Base-by-base conservation (phyloP, 805 yeast genomes). In the Nakazawaea holstii region DNA sequence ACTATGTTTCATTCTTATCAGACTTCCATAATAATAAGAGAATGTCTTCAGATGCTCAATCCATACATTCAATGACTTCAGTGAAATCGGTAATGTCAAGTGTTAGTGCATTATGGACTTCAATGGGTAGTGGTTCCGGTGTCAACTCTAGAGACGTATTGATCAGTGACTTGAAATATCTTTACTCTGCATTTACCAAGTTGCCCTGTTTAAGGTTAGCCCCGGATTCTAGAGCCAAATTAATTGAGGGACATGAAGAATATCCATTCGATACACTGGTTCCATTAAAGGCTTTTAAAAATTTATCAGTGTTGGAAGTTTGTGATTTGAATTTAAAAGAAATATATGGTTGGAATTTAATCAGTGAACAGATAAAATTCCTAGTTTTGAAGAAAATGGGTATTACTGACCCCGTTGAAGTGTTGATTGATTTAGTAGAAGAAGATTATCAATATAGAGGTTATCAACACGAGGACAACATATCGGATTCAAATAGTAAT, bases 261-360 rank as follows among this genome's bases (percentile, higher is more conserved):
- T 82, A 77, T 57, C 88, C 87, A 0, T 81, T 83, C 59, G 88
- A 82, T 56, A 80, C 87, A 3, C 74, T 84, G 4, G 82, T 83
- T 8, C 87, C 88, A 2, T 59, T 82, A n/a, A 66, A 65, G 35
- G 69, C 78, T 60, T 82, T 82, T 60, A 80, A 79, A 51, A 82
- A 80, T 56, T 62, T 82, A 41, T 77, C 80, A 42, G 84, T 82
- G 17, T 64, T 82, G 39, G 88, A 82, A 56, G 60, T 82, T 3
- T 67, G 69, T 27, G 84, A 80, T 49, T 67, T 79, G 49, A 85
- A 80, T 52, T 83, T 85, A 15, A 78, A 80, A 51, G 84, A 80
- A 51, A 68, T 82, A 8, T 80, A 69, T 59, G 88, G 88, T 2
- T 82, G 88, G 88, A 72, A 80, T 55, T 55, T 62, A 13, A 56